Evolutionary conservation across 805 yeast species (phyloP), one percentile per base, ranked within the genome.

Genomic region (Barnettozyma populi): DNA sequence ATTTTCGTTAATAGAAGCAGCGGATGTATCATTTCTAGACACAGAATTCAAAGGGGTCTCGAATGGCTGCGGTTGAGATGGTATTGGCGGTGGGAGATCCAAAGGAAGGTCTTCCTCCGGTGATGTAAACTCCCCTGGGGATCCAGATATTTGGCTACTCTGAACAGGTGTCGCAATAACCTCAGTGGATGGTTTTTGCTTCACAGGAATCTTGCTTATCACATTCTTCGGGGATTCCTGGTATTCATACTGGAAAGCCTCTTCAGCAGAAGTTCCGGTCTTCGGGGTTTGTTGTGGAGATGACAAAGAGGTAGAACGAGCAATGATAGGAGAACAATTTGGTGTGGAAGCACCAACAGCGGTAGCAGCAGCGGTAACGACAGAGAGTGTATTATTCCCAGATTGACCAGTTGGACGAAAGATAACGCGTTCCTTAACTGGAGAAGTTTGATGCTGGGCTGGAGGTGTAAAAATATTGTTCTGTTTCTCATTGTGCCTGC

Each of bases 381-480:
- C 41, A 16, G 41, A 31, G 19, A 36, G 36, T 52, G n/a, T 52
- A 49, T 16, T 49, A 52, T 5, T 18, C 7, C 16, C 32, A 14
- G 29, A 9, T 25, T 14, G n/a, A 14, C 32, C n/a, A 20, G 20
- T 16, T 16, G 25, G 40, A 4, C 41, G 31, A 10, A 25, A 32
- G 36, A 13, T 58, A 54, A 7, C 56, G 51, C 41, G 47, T 43
- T 36, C 52, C 45, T 19, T 44, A 36, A 11, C 51, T 52, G 43
- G 54, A 45, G 24, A 48, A 48, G 25, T 44, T 46, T 45, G 55
- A 48, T 7, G 18, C 34, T 47, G 47, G 11, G 27, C 34, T 16
- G 66, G 66, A 8, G 67, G 63, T 16, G 65, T 52, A 41, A 64
- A 60, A 25, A 62, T 63, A 54, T 49, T 48, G 52, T 37, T 25